A percentile compares a stretch with the other conserved stretches of the same genome.
These are phyloP conservation scores for Blastocystis sp. DNA, from an alignment of 352 stramenopile species.

Conservation along the genomic window DNA sequence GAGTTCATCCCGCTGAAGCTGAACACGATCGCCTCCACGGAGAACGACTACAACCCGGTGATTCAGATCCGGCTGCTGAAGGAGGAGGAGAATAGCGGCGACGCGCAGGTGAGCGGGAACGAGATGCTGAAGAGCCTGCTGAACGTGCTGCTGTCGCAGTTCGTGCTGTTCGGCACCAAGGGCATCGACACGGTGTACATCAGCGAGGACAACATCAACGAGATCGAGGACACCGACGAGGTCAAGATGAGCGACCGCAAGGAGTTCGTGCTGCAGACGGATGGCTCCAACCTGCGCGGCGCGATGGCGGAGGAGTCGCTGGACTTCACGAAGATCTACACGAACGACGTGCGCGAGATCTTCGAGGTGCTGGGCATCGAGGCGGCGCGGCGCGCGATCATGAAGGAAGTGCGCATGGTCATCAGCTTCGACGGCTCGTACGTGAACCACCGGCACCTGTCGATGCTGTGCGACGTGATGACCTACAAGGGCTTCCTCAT, in stretches of 20 bases:
- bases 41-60: conserved; percentile 94
- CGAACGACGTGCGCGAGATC: conserved; percentile 98
- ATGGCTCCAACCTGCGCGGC: conserved; percentile 95
- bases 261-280: conserved; percentile 97
- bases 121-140: conserved; percentile 92
- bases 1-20: conserved; percentile 90
- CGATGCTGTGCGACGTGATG: conserved; percentile 97
- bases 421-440: conserved; percentile 98
- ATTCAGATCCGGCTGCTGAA: conserved; percentile 93
- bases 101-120: conserved; percentile 82
- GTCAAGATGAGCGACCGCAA: conserved; percentile 80
- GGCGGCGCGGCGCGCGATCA: conserved; percentile 80
- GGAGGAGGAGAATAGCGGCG: conserved; percentile 76
- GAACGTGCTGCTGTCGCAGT: conserved; percentile 84
- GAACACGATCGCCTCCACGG: conserved; percentile 87
- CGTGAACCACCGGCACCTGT: conserved; percentile 98
- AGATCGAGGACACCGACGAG: conserved; percentile 88
- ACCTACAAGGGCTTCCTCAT: conserved; percentile 93
- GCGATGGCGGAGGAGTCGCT: conserved; percentile 93
- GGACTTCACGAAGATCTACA: conserved; percentile 91
- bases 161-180: conserved; percentile 86
- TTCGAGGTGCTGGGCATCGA: conserved; percentile 90
- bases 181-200: conserved; percentile 98
- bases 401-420: conserved; percentile 94
- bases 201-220: conserved; percentile 86